These are phyloP conservation scores for Conringia planisiliqua DNA, from an alignment of 345 rosid species.

Conservation along the genomic window DNA sequence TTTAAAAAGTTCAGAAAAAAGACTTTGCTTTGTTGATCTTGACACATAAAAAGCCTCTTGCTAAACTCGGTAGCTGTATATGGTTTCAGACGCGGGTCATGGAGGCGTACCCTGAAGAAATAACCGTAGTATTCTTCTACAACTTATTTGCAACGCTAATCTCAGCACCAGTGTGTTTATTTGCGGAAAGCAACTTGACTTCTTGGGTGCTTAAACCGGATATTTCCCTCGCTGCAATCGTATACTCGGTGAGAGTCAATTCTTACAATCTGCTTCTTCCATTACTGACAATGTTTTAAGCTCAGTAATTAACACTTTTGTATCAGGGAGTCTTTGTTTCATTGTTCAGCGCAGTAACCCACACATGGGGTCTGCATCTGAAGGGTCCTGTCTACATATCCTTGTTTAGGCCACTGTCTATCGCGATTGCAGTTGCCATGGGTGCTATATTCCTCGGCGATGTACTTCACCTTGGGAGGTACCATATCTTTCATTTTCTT, in stretches of 20 bases:
- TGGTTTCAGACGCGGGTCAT: background rate
- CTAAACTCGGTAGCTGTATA: background rate
- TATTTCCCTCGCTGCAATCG: background rate
- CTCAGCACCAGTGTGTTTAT: constrained; percentile 2
- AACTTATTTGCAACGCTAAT: background rate
- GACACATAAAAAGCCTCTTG: background rate
- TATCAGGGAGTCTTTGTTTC: background rate
- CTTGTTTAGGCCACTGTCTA: constrained; percentile 39
- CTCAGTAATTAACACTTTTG: background rate
- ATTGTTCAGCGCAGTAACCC: background rate
- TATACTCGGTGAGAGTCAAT: background rate
- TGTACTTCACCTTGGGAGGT: constrained; percentile 36
- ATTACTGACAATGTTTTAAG: background rate
- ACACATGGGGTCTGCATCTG: constrained; percentile 34
- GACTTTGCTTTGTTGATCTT: background rate
- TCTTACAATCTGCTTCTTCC: background rate
- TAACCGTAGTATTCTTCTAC: background rate
- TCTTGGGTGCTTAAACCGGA: background rate
- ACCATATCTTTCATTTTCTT: background rate
- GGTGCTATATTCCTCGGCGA: constrained; percentile 35
- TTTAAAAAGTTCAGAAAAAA: background rate
- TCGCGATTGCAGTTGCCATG: constrained; percentile 33
- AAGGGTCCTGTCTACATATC: constrained; percentile 42
- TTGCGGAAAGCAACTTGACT: background rate
- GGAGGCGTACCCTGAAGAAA: background rate